Percentiles rank a stretch among this genome's conserved stretches.
Conservation (phyloP, 2,329 filamentous ascomycete species). For the Xylaria sp. region DNA sequence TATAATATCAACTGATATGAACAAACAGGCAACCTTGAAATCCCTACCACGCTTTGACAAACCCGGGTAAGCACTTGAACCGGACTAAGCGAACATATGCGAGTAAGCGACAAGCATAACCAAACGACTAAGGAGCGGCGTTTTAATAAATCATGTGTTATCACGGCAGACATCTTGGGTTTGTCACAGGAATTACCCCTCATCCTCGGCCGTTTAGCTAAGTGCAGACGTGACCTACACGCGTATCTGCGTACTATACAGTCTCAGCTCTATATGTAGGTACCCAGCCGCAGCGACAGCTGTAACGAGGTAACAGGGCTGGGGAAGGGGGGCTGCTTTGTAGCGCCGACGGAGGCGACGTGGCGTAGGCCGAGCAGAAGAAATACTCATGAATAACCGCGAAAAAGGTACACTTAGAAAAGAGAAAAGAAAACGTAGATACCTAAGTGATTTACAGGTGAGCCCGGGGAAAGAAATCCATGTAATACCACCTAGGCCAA, state of each 20-base stretch:
- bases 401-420: too few relatives aligned
- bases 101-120: slow-evolving; percentile 7
- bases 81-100: slow-evolving; percentile 2
- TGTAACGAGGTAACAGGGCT: neutral
- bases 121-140: slow-evolving; percentile 16
- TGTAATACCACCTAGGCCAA: neutral
- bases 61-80: slow-evolving; percentile 6
- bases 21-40: slow-evolving; percentile 10
- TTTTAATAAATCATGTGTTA: slow-evolving; percentile 26
- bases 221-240: slow-evolving; percentile 5
- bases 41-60: slow-evolving; percentile 6
- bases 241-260: neutral
- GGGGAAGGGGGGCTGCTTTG: too few relatives aligned
- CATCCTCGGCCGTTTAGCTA: slow-evolving; percentile 18
- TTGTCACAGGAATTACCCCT: slow-evolving; percentile 28
- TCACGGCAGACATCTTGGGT: slow-evolving; percentile 19
- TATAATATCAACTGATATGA: slow-evolving; percentile 10
- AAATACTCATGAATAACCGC: neutral
- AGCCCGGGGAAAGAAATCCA: neutral
- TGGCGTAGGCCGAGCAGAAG: neutral
- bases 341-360: neutral
- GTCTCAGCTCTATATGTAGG: slow-evolving; percentile 6
- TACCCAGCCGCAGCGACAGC: neutral
- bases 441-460: neutral
- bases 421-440: neutral